Percentiles rank a stretch among this genome's conserved stretches.
phyloP scores from a whole-genome alignment of 345 rosid genomes.

The Euphorbia peplus region DNA sequence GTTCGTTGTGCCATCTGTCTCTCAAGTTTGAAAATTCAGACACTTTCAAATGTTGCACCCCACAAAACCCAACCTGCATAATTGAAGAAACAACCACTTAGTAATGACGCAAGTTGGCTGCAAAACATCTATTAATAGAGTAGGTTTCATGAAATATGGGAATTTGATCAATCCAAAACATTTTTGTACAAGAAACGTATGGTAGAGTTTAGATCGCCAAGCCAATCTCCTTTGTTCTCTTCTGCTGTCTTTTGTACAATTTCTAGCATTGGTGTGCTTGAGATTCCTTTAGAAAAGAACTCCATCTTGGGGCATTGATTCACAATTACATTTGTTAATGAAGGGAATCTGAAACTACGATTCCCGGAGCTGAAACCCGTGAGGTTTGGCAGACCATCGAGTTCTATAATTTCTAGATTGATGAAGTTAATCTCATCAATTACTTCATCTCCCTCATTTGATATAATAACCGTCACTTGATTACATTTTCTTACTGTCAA shows the following conservation, averaged over 20 bases:
- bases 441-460: no score
- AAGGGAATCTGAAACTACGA: conserved; percentile 4
- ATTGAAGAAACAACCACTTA: background rate
- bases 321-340: no score
- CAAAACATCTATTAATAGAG: no score
- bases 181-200: background rate
- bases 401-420: background rate
- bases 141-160: background rate
- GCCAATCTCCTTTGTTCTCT: background rate
- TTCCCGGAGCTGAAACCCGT: background rate
- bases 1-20: no score
- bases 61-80: background rate
- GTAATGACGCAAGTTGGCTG: background rate
- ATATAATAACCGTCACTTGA: conserved; percentile 11
- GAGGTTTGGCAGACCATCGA: background rate
- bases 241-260: background rate
- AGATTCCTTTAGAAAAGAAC: background rate
- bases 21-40: no score
- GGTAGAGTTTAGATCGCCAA: background rate
- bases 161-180: background rate
- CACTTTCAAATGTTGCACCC: background rate
- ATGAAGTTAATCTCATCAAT: background rate
- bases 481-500: conserved; percentile 13
- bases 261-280: background rate
- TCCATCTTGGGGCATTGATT: conserved; percentile 2